Percentiles rank a stretch among this genome's conserved stretches.
phyloP scores from a whole-genome alignment of 2,329 filamentous ascomycete species.

The Claviceps sp. region DNA sequence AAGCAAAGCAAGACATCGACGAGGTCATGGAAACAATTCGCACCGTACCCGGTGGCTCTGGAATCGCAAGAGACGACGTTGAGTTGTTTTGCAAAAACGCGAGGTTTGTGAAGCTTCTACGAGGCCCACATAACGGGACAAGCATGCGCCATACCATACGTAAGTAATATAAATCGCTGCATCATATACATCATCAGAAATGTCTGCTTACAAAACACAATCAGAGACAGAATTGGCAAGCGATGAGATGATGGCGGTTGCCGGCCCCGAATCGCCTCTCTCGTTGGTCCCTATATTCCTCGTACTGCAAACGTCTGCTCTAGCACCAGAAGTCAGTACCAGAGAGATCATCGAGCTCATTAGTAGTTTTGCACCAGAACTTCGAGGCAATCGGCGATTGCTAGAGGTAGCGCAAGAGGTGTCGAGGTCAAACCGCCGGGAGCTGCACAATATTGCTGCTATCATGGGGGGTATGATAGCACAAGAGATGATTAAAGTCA shows the following conservation, averaged over 20 bases:
- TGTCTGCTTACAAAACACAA: constrained; percentile 1
- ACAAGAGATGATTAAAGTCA: constrained; percentile 92
- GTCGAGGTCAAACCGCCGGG: constrained; percentile 64
- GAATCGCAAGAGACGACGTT: constrained; percentile 58
- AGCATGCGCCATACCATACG: constrained; percentile 39
- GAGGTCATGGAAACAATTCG: constrained; percentile 59
- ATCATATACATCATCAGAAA: neutral
- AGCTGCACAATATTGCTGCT: constrained; percentile 85
- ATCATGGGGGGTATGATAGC: constrained; percentile 82
- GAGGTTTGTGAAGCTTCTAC: constrained; percentile 80
- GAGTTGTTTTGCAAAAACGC: constrained; percentile 94
- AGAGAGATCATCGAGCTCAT: constrained; percentile 40
- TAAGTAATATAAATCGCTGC: constrained; percentile 22
- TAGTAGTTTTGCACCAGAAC: constrained; percentile 30
- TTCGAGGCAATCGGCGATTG: constrained; percentile 35
- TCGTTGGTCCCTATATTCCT: constrained; percentile 60
- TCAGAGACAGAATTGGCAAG: constrained; percentile 40
- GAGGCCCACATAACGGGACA: constrained; percentile 31
- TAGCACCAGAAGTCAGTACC: constrained; percentile 28
- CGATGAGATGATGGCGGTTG: constrained; percentile 36
- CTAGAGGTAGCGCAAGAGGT: constrained; percentile 49
- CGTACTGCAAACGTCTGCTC: constrained; percentile 42
- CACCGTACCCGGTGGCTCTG: constrained; percentile 30
- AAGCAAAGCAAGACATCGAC: constrained; percentile 64
- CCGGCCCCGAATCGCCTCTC: constrained; percentile 32